Evolutionary conservation across 768 basidiomycete genomes (phyloP), one percentile per base, ranked within the genome.

Genomic region (Kockovaella imperatae): DNA sequence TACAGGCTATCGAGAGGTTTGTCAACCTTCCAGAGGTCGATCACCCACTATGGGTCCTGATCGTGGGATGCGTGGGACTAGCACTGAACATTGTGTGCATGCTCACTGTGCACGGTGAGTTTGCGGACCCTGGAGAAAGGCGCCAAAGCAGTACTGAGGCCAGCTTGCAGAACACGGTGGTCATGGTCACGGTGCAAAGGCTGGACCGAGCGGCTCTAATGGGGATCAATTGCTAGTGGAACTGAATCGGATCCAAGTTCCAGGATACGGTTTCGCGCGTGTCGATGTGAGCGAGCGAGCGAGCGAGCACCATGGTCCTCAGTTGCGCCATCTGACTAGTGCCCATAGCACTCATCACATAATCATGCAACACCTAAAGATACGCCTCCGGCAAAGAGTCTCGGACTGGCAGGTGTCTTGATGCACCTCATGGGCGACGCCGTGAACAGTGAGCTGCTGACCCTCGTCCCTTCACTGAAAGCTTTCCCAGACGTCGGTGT

Each of bases 291-390:
- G n/a, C n/a, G n/a, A n/a, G n/a, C n/a, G n/a, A n/a, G n/a, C n/a
- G n/a, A n/a, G n/a, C n/a, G n/a, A n/a, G n/a, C n/a, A n/a, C n/a
- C n/a, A n/a, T n/a, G n/a, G n/a, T n/a, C n/a, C n/a, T n/a, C n/a
- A n/a, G n/a, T n/a, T n/a, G n/a, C n/a, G n/a, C n/a, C n/a, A n/a
- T n/a, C n/a, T n/a, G n/a, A n/a, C n/a, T n/a, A n/a, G n/a, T n/a
- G n/a, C n/a, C 80, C 35, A 76, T 85, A 41, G 82, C 84, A 32
- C 54, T 77, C 75, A 11, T 64, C 63, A 25, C 78, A 79, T 64
- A 73, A 79, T 53, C 78, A 79, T 61, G 73, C 74, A 23, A 54
- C 73, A 15, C 62, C 75, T 36, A 34, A 24, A 5, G 20, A 47
- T 11, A 49, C 53, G 28, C 45, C 55, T 25, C 67, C 71, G 20